These are phyloP conservation scores for Cinnamomum chago DNA, from an alignment of 164 flowering plant genomes.

Conservation along the genomic window DNA sequence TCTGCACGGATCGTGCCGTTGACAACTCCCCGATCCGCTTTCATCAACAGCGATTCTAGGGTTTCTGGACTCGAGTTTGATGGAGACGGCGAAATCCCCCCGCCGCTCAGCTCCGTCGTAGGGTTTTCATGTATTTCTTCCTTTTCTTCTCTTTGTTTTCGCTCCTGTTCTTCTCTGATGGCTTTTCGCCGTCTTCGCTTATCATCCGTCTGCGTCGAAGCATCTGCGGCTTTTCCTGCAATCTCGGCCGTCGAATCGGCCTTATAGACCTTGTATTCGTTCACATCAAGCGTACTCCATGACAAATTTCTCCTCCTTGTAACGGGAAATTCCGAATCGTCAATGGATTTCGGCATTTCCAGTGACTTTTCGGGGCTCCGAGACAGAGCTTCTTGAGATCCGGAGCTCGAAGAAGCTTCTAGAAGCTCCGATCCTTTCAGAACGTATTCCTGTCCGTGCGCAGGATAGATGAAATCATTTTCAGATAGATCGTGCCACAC, in stretches of 20 bases:
- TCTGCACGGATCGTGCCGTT: constrained; percentile 11
- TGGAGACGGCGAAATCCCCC: constrained; percentile 87
- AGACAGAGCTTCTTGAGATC: constrained; percentile 25
- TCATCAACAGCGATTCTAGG: constrained; percentile 64
- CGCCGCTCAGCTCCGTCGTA: constrained; percentile 54
- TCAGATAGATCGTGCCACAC: constrained; percentile 94
- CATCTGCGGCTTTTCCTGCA: constrained; percentile 53
- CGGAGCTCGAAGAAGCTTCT: constrained; percentile 17
- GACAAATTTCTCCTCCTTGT: constrained; percentile 66
- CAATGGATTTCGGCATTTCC: constrained; percentile 17
- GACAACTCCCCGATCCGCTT: constrained; percentile 52
- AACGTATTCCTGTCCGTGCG: constrained; percentile 83
- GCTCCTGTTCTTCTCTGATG: constrained; percentile 27
- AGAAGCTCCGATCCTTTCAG: constrained; percentile 91
- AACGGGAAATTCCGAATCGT: constrained; percentile 32
- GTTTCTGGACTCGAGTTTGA: constrained; percentile 84
- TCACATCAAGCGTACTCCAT: constrained; percentile 67
- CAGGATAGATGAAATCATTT: constrained; percentile 75
- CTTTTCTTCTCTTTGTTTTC: constrained; percentile 13
- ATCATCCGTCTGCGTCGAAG: constrained; percentile 84
- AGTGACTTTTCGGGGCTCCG: constrained; percentile 20
- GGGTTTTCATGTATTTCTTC: constrained; percentile 4
- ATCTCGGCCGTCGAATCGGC: constrained; percentile 27
- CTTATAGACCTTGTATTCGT: constrained; percentile 77
- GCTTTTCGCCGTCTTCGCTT: constrained; percentile 31